These are phyloP conservation scores for Neoarthrinium moseri DNA, from an alignment of 2,329 filamentous ascomycete genomes.

Conservation along the genomic window DNA sequence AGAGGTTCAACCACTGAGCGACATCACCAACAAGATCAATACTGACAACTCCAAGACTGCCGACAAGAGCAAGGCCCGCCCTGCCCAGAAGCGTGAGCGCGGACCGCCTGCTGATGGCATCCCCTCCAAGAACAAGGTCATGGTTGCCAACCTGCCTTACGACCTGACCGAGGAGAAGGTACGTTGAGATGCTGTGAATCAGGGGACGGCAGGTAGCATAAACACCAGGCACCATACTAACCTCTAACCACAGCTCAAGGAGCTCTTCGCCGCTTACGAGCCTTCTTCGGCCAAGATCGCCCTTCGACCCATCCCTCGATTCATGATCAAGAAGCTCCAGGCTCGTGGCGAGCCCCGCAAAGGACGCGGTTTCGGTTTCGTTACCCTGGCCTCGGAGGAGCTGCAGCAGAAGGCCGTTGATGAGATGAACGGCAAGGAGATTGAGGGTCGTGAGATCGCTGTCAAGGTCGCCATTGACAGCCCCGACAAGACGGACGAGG, in stretches of 20 bases:
- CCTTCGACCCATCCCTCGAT: conserved; percentile 94
- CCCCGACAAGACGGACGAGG: conserved; percentile 92
- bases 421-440: conserved; percentile 99
- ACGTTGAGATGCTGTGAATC: conserved; percentile 27
- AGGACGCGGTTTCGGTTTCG: conserved; percentile 98
- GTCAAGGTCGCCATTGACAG: conserved; percentile 99
- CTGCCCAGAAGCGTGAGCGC: conserved; percentile 70
- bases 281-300: conserved; percentile 97
- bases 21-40: conserved; percentile 54
- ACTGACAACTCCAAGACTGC: conserved; percentile 28
- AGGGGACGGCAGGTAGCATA: neutral
- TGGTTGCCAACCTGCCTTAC: conserved; percentile 99
- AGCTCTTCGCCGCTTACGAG: conserved; percentile 91
- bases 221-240: neutral
- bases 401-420: conserved; percentile 93
- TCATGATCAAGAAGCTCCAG: conserved; percentile 99
- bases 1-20: conserved; percentile 51
- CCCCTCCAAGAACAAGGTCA: conserved; percentile 99
- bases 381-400: conserved; percentile 93
- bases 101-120: conserved; percentile 96
- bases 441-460: conserved; percentile 97
- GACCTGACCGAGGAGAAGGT: conserved; percentile 98
- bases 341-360: conserved; percentile 97
- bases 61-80: conserved; percentile 41
- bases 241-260: conserved; percentile 72